Evolutionary conservation across 1,284 basidiomycete genomes (phyloP).

Genomic region (Naganishia liquefaciens): DNA sequence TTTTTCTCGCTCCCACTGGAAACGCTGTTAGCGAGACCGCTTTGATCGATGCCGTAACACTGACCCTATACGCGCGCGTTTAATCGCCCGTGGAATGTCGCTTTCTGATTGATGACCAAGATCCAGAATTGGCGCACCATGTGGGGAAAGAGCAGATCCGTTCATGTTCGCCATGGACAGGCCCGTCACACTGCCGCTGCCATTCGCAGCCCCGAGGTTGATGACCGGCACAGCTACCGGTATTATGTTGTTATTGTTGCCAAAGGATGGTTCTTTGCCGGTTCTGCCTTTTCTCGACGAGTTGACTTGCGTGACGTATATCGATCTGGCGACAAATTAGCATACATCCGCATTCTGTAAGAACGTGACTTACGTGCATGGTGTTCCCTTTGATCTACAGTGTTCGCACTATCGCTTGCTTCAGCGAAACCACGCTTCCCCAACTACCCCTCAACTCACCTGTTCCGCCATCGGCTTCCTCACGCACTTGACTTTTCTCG

Average conservation of each 20-base stretch:
- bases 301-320: conserved; percentile 33
- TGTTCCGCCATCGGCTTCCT: conserved; percentile 29
- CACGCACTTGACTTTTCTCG: conserved; percentile 34
- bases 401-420: conserved; percentile 27
- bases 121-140: conserved; percentile 1
- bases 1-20: not conserved
- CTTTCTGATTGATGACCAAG: not conserved
- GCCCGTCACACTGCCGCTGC: not conserved
- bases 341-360: not conserved
- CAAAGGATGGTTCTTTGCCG: conserved; percentile 14
- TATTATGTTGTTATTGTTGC: conserved; percentile 1
- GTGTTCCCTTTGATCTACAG: conserved; percentile 31
- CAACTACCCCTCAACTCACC: conserved; percentile 7
- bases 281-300: conserved; percentile 17
- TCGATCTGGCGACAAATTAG: conserved; percentile 18
- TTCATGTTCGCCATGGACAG: conserved; percentile 17
- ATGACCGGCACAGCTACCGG: not conserved
- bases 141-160: not conserved
- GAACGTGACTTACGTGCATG: conserved; percentile 31
- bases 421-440: not conserved
- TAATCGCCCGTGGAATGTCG: not conserved
- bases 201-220: not conserved
- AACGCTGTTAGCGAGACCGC: not conserved
- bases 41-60: not conserved
- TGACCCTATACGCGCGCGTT: conserved; percentile 7